phyloP scores from a whole-genome alignment of 176 grass and related monocot species.

The Musa troglodytarum region DNA sequence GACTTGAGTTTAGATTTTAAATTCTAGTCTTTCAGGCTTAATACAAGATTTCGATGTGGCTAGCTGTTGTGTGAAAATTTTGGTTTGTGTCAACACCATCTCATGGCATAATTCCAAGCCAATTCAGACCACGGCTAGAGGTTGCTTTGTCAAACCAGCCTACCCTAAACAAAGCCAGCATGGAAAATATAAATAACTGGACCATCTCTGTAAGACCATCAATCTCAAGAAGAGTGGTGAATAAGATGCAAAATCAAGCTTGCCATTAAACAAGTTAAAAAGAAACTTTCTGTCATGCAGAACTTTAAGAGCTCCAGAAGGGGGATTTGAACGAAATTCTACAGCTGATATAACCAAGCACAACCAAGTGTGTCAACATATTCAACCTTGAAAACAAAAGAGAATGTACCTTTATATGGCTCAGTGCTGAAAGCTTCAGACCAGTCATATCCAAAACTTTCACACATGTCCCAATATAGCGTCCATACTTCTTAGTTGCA shows the following conservation, averaged over 20 bases:
- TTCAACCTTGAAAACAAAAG: background rate
- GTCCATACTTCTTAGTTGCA: conserved; percentile 55
- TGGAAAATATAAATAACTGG: background rate
- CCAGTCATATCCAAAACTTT: conserved; percentile 98
- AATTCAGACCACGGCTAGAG: background rate
- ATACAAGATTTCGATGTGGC: no score
- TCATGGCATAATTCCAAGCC: background rate
- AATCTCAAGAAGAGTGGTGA: background rate
- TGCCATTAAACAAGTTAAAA: background rate
- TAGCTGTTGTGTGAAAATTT: no score
- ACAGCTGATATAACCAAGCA: background rate
- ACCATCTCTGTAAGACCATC: background rate
- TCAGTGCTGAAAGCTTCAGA: conserved; percentile 78
- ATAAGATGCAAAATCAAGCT: background rate
- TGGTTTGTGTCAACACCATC: no score
- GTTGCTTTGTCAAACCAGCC: background rate
- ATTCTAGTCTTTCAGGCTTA: no score
- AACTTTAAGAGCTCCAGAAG: background rate
- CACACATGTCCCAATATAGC: conserved; percentile 63
- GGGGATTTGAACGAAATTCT: background rate
- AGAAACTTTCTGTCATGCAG: background rate
- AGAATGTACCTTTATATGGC: conserved; percentile 78
- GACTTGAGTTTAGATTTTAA: no score
- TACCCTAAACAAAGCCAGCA: background rate
- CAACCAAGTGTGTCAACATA: background rate